These are phyloP conservation scores for Sanghuangporus baumii DNA, from an alignment of 1,284 basidiomycete species.

Conservation along the genomic window DNA sequence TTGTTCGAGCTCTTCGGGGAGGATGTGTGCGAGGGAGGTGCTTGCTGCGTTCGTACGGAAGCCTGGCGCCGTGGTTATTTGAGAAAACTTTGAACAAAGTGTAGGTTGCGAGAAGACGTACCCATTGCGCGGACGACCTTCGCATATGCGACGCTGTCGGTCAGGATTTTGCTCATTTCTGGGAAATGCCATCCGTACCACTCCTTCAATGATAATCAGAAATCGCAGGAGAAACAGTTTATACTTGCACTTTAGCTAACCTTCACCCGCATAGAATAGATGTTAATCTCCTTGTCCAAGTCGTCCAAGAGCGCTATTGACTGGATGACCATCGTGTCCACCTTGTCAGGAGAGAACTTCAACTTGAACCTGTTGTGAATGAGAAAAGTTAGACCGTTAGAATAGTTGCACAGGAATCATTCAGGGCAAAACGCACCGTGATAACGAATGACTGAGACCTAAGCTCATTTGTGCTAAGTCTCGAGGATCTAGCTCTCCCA, in stretches of 20 bases:
- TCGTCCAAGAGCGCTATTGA: slow-evolving; percentile 98
- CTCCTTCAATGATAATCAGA: slow-evolving; percentile 51
- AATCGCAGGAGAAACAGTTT: neutral
- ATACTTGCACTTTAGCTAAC: slow-evolving; percentile 32
- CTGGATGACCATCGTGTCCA: slow-evolving; percentile 99
- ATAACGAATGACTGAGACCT: slow-evolving; percentile 94
- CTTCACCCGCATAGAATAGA: slow-evolving; percentile 98
- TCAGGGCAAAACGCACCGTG: slow-evolving; percentile 48
- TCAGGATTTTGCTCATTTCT: slow-evolving; percentile 97
- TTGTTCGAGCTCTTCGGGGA: slow-evolving; percentile 93
- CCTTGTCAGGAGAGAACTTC: slow-evolving; percentile 99
- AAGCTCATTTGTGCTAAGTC: slow-evolving; percentile 97
- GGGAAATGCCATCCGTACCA: slow-evolving; percentile 99
- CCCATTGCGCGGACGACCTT: slow-evolving; percentile 88
- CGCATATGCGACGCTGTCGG: slow-evolving; percentile 95
- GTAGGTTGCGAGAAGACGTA: slow-evolving; percentile 27
- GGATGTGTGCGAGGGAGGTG: slow-evolving; percentile 83
- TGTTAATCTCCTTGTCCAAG: slow-evolving; percentile 99
- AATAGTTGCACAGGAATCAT: neutral
- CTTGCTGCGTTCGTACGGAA: slow-evolving; percentile 90
- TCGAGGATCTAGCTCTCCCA: slow-evolving; percentile 91
- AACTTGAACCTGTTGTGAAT: slow-evolving; percentile 81
- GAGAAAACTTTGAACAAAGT: slow-evolving; percentile 16
- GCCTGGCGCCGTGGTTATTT: slow-evolving; percentile 36
- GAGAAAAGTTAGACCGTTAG: neutral